A percentile compares a stretch with the other conserved stretches of the same genome.
Evolutionary conservation across 176 grass and related monocot species (phyloP).

Genomic region (Leersia perrieri): DNA sequence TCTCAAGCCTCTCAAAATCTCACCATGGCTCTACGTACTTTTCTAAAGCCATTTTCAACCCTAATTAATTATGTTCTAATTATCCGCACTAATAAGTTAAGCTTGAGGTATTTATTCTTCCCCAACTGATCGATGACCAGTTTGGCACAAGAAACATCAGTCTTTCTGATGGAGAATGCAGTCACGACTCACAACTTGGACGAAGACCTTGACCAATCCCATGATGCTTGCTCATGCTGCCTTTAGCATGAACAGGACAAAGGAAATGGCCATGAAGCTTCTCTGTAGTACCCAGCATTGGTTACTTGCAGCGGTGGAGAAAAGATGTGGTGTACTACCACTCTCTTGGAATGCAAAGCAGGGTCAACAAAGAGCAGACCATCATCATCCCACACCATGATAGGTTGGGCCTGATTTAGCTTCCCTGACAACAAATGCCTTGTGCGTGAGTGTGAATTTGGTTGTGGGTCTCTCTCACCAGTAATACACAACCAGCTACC

Average conservation of each 20-base stretch:
- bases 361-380: constrained; percentile 18
- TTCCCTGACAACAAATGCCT: background rate
- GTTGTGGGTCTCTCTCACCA: background rate
- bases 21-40: too few species aligned
- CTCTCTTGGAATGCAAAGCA: background rate
- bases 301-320: background rate
- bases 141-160: background rate
- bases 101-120: background rate
- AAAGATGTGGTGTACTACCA: background rate
- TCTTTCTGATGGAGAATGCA: too few species aligned
- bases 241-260: background rate
- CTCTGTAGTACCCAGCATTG: background rate
- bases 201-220: background rate
- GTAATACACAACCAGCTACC: background rate
- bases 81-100: too few species aligned
- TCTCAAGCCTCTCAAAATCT: too few species aligned
- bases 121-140: background rate
- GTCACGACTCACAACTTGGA: background rate
- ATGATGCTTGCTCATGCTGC: background rate
- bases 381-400: background rate
- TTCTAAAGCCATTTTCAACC: too few species aligned
- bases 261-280: constrained; percentile 1
- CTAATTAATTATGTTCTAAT: too few species aligned
- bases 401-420: background rate
- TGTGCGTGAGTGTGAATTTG: background rate